Evolutionary conservation across 495 filamentous ascomycete species (phyloP).

Genomic region (Lasiosphaeris hirsuta): DNA sequence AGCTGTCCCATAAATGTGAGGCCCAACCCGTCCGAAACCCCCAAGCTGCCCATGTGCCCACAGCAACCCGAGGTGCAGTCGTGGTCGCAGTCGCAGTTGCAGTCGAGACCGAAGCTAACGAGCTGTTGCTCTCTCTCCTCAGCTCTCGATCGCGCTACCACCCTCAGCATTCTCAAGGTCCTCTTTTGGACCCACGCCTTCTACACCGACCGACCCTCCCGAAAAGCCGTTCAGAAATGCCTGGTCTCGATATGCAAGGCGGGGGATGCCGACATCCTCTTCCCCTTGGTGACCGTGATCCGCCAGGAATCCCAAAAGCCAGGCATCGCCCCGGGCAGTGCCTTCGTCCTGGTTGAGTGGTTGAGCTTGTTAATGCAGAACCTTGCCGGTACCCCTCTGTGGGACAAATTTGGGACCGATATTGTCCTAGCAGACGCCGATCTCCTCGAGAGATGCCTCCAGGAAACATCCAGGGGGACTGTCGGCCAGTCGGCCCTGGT

Average conservation of each 20-base stretch:
- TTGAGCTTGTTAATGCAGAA: slow-evolving; percentile 70
- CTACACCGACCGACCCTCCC: slow-evolving; percentile 81
- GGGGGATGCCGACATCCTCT: slow-evolving; percentile 51
- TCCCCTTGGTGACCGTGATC: slow-evolving; percentile 56
- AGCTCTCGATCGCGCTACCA: slow-evolving; percentile 40
- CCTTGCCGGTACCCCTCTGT: slow-evolving; percentile 48
- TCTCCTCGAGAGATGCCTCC: slow-evolving; percentile 72
- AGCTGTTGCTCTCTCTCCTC: background rate
- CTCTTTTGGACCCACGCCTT: slow-evolving; percentile 82
- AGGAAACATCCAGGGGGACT: slow-evolving; percentile 52
- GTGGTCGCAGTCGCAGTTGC: too few relatives aligned
- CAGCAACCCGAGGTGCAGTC: too few relatives aligned
- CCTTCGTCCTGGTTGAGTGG: slow-evolving; percentile 91
- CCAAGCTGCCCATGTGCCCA: background rate
- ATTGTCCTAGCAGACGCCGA: slow-evolving; percentile 60
- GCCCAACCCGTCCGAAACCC: background rate
- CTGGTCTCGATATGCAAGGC: slow-evolving; percentile 60
- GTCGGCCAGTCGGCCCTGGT: slow-evolving; percentile 65
- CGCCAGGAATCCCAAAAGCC: slow-evolving; percentile 66
- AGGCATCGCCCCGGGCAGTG: slow-evolving; percentile 70
- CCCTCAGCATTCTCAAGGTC: slow-evolving; percentile 54
- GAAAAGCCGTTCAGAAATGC: slow-evolving; percentile 74
- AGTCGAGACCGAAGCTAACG: background rate
- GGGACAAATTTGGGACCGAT: slow-evolving; percentile 64
- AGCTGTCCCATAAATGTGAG: slow-evolving; percentile 45